A percentile compares a stretch with the other conserved stretches of the same genome.
Conservation (phyloP, 2,329 filamentous ascomycete species). For the Neonectria sp. region DNA sequence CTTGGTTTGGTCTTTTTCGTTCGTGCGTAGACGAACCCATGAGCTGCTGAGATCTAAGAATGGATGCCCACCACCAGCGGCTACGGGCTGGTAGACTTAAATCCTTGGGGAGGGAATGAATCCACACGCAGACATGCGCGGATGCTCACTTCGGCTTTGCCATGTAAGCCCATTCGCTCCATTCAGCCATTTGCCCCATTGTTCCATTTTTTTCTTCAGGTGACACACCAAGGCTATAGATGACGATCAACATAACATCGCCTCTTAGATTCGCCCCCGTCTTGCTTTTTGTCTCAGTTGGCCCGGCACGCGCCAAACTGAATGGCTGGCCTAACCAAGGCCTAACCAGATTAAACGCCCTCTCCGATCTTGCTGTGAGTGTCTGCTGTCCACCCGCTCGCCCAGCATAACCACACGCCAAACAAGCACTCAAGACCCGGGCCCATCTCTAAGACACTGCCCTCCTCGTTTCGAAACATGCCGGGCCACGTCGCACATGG, state of each 20-base stretch:
- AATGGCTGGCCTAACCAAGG: not conserved
- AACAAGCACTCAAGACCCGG: constrained; percentile 5
- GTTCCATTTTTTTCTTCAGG: not conserved
- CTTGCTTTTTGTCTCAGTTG: constrained; percentile 5
- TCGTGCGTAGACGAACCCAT: not conserved
- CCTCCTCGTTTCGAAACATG: constrained; percentile 23
- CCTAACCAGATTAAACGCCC: constrained; percentile 12
- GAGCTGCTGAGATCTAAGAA: not conserved
- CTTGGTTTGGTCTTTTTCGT: not conserved
- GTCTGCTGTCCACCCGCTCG: constrained; percentile 22
- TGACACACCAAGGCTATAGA: not conserved
- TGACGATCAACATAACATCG: not conserved
- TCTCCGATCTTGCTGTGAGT: constrained; percentile 11
- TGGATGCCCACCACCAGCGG: not conserved
- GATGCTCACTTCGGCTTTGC: not conserved
- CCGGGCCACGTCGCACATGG: constrained; percentile 13
- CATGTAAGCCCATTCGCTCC: not conserved
- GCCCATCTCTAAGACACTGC: not conserved
- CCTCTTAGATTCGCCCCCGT: not conserved
- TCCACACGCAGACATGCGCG: not conserved
- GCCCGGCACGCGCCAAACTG: not conserved
- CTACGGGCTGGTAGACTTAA: not conserved
- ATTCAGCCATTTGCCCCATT: not conserved
- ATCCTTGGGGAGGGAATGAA: not conserved
- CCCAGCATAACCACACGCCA: constrained; percentile 20